A percentile compares a stretch with the other conserved stretches of the same genome.
These are phyloP conservation scores for Talaromyces wortmannii DNA, from an alignment of 495 filamentous ascomycete genomes.

Conservation along the genomic window DNA sequence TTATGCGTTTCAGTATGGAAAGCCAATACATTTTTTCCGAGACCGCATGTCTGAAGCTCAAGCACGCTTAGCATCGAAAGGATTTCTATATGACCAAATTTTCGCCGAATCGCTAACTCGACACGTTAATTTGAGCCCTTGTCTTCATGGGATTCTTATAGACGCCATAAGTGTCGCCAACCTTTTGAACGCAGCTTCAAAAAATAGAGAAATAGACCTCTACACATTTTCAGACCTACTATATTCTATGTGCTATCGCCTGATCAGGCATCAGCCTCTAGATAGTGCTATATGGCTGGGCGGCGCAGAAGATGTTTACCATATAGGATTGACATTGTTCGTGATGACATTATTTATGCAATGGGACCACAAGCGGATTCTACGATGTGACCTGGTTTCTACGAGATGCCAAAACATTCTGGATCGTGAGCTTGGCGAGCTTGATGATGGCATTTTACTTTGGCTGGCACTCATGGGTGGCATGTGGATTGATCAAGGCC, in stretches of 20 bases:
- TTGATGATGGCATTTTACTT: constrained; percentile 7
- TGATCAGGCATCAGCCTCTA: constrained; percentile 11
- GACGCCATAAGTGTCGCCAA: constrained; percentile 8
- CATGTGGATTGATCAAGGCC: constrained; percentile 9
- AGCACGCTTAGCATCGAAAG: constrained; percentile 4
- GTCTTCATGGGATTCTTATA: constrained; percentile 6
- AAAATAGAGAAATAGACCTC: constrained; percentile 3
- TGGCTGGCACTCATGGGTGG: constrained; percentile 14
- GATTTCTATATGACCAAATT: constrained; percentile 1
- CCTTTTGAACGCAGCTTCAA: constrained; percentile 8
- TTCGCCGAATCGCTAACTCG: neutral
- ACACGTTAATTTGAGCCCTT: constrained; percentile 5
- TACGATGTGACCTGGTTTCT: constrained; percentile 7
- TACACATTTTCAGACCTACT: constrained; percentile 12
- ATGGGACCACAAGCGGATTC: constrained; percentile 6
- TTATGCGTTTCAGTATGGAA: constrained; percentile 11
- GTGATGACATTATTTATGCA: constrained; percentile 16
- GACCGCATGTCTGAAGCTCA: constrained; percentile 12
- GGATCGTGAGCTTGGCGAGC: neutral
- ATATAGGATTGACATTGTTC: constrained; percentile 14
- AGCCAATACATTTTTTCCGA: constrained; percentile 14
- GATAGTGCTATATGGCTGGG: neutral
- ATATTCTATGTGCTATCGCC: constrained; percentile 13
- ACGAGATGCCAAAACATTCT: constrained; percentile 7
- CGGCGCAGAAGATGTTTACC: constrained; percentile 6